Evolutionary conservation across 169 alveolate genomes (phyloP), one percentile per base, ranked within the genome.

Genomic region (Plasmodium yoelii): DNA sequence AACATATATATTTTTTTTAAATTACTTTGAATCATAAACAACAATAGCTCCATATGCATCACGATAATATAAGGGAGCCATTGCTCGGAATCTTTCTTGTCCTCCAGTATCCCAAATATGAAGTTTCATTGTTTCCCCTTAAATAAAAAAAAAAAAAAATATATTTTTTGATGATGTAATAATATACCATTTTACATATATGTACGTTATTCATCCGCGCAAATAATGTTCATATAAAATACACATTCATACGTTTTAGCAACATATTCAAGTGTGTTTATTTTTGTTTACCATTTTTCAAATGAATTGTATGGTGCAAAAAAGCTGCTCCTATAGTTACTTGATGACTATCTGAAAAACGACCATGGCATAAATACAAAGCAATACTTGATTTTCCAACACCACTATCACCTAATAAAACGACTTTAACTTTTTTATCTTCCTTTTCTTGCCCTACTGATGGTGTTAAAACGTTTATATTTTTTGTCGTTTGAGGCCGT

Each of bases 51-150:
- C 97, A 10, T 92, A 92, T 1, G 98, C 98, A 86, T 97, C 98
- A 61, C 97, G 95, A 87, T 95, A 97, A 92, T 96, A 97, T 44
- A 96, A 90, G 9, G 96, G 96, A 1, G 97, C 96, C 94, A 97
- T 89, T 13, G 97, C 90, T 28, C 97, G 94, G 87, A 94, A 96
- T 51, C 95, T 90, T 82, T 97, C 99, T 73, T 97, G 97, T 22
- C 98, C 99, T 15, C 98, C 98, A 1, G 99, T 97, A 87, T 97
- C 99, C 99, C 99, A 97, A 12, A 97, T 93, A 73, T 97, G 96
- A 57, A 97, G 88, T 61, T 94, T 93, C 87, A 95, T 88, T 73
- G 88, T 93, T 71, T 91, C 88, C 18, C 95, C 96, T 92, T 55
- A 82, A 34, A 65, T 15, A 53, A 63, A 24, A 44, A 9, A 47